These are phyloP conservation scores for Astragalus membranaceus DNA, from an alignment of 306 rosid species.

Conservation along the genomic window DNA sequence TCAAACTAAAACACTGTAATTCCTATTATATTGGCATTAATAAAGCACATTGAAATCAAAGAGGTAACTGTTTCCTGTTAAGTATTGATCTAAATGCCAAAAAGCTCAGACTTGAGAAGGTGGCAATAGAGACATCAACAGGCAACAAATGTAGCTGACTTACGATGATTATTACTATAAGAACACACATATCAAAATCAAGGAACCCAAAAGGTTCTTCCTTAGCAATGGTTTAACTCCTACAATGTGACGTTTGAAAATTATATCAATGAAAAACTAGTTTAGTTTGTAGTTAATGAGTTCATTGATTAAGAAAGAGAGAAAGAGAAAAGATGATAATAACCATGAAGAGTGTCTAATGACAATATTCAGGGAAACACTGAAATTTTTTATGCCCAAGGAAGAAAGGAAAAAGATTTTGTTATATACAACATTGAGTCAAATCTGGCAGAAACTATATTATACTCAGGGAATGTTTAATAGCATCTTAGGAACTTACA, in stretches of 20 bases:
- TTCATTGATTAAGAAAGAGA: neutral
- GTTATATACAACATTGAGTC: neutral
- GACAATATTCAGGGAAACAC: neutral
- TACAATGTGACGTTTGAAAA: neutral
- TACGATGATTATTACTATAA: neutral
- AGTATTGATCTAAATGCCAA: neutral
- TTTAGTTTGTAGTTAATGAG: too few species aligned
- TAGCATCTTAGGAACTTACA: constrained; percentile 42
- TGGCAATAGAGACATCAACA: neutral
- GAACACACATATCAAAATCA: neutral
- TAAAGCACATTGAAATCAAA: neutral
- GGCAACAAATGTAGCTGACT: neutral
- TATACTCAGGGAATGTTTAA: neutral
- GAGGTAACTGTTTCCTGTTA: neutral
- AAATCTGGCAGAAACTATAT: neutral
- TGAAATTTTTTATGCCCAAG: too few species aligned
- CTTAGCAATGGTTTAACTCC: neutral
- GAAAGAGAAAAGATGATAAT: neutral
- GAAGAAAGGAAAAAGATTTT: neutral
- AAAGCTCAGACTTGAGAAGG: neutral
- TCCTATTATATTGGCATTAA: neutral
- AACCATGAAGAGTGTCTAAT: neutral
- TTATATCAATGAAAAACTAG: too few species aligned
- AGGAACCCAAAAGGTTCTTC: neutral
- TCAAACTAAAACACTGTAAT: constrained; percentile 2